Evolutionary conservation across 2,329 filamentous ascomycete genomes (phyloP), one percentile per base, ranked within the genome.

Genomic region (Grosmannia clavigera): DNA sequence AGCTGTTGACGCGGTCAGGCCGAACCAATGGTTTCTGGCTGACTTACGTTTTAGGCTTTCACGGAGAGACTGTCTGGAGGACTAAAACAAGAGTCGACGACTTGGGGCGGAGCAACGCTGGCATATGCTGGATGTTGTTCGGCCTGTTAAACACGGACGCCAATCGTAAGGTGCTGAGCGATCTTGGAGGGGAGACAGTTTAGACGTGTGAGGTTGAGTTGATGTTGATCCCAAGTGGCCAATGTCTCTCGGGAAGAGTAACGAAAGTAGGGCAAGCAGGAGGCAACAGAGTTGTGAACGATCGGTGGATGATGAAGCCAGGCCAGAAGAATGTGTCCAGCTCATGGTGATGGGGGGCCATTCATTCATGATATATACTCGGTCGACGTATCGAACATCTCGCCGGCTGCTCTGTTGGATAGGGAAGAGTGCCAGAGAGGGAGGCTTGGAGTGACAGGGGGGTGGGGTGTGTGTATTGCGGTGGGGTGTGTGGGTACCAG

Each of bases 361-460:
- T 57, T 57, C 58, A 60, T 58, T 57, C 58, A 60, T 58, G 61
- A 61, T 62, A 64, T 64, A 64, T 64, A 64, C 60, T 55, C 54
- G 22, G 22, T 56, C 19, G n/a, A 51, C 48, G 22, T 25, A 53
- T 38, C 51, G 38, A 48, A 14, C 48, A 57, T 58, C 27, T 38
- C 27, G 19, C 46, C 27, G 3, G 22, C 40, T 51, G 22, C 48
- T 27, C 22, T 33, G 29, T 56, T 60, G 55, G 59, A 58, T 64
- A 64, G 59, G 62, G 62, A 59, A 62, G 58, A 60, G 53, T 31
- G 53, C 10, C 22, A 22, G 22, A 22, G 51, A 57, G 51, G 46
- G 58, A 64, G 62, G 61, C 62, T 64, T 61, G 61, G 61, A 58
- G 54, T n/a, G 38, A 22, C 50, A 54, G 38, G 57, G 57, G 35